phyloP scores from a whole-genome alignment of 352 stramenopile genomes.

The Poterioochromonas sp. region DNA sequence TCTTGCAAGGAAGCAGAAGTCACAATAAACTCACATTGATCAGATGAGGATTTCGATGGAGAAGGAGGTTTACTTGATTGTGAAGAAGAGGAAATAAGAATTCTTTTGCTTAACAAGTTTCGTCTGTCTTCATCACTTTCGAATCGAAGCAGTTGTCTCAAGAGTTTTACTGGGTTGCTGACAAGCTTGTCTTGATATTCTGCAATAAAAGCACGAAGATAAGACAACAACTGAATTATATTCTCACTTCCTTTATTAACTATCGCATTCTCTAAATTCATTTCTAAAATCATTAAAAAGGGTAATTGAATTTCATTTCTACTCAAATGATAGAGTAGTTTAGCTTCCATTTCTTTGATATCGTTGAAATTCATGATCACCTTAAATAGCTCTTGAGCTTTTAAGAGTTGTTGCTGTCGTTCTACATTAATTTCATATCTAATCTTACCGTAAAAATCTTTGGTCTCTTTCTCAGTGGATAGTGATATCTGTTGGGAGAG shows the following conservation, averaged over 20 bases:
- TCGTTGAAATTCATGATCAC: neutral
- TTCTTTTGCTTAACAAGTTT: neutral
- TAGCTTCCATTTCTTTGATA: constrained; percentile 24
- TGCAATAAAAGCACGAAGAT: neutral
- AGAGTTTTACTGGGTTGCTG: neutral
- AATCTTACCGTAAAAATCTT: constrained; percentile 3
- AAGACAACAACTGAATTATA: constrained; percentile 1
- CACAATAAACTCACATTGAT: neutral
- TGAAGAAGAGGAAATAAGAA: neutral
- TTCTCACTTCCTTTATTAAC: neutral
- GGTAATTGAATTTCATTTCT: neutral
- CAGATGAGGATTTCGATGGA: neutral
- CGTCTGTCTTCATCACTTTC: neutral
- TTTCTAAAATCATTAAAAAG: constrained; percentile 13
- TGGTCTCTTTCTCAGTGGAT: neutral
- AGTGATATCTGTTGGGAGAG: neutral
- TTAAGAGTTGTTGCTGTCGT: neutral
- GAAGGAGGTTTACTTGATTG: neutral
- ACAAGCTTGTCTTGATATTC: constrained; percentile 7
- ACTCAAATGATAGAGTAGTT: neutral
- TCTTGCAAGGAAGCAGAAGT: neutral
- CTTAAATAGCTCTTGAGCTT: neutral
- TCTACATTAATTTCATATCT: constrained; percentile 4
- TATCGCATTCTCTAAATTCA: constrained; percentile 22
- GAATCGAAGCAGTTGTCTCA: neutral